Percentiles rank a stretch among this genome's conserved stretches.
Evolutionary conservation across 306 rosid genomes (phyloP).

Genomic region (Gillenia trifoliata): DNA sequence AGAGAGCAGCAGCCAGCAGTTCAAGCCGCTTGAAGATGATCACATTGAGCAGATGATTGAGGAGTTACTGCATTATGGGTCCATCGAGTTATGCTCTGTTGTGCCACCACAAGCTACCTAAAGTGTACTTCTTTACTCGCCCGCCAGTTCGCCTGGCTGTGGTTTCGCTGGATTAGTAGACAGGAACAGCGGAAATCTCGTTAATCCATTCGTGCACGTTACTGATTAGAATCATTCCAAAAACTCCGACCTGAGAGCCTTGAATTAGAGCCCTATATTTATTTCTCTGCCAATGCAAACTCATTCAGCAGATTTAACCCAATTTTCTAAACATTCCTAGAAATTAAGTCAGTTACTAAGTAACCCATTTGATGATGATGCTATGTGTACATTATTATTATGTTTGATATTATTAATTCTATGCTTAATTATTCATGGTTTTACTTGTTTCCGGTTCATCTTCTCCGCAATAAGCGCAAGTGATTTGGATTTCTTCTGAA

Average conservation of each 20-base stretch:
- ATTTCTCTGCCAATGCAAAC: constrained; percentile 20
- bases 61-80: constrained; percentile 76
- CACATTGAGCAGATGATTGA: constrained; percentile 92
- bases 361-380: constrained; percentile 36
- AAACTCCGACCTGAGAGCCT: background rate
- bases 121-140: background rate
- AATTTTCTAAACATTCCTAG: constrained; percentile 15
- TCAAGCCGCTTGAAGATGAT: constrained; percentile 64
- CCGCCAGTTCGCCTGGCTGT: background rate
- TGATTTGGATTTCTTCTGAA: background rate
- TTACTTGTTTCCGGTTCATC: constrained; percentile 12
- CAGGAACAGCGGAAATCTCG: background rate
- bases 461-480: constrained; percentile 12
- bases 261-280: background rate
- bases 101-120: constrained; percentile 24
- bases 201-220: background rate
- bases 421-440: constrained; percentile 12
- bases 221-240: background rate
- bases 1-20: constrained; percentile 40
- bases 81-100: constrained; percentile 67
- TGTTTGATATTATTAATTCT: constrained; percentile 22
- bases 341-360: constrained; percentile 29
- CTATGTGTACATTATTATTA: constrained; percentile 23
- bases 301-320: constrained; percentile 49
- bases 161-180: background rate